Evolutionary conservation across 2,329 filamentous ascomycete species (phyloP).

Genomic region (Colletotrichum navitas): DNA sequence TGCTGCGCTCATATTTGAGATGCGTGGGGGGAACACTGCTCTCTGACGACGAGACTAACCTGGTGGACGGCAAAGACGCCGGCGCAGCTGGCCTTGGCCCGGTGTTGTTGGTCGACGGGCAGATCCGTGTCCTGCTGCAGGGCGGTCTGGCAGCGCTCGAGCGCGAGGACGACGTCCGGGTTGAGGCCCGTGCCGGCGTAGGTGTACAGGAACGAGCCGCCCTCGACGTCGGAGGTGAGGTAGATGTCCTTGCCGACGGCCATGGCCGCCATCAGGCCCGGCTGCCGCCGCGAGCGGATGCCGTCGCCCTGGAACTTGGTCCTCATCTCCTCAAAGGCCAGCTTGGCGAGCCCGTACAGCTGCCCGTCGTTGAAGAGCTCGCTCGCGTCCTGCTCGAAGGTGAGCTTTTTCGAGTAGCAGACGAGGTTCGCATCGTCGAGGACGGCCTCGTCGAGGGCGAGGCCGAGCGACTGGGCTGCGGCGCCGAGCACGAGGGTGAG

Average conservation of each 20-base stretch:
- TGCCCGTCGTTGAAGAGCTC: background rate
- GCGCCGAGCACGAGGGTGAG: background rate
- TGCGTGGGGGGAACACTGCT: too few relatives aligned
- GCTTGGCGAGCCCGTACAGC: background rate
- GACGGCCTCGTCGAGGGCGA: background rate
- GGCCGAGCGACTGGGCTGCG: background rate
- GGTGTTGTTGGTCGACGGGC: background rate
- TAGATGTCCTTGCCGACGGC: constrained; percentile 3
- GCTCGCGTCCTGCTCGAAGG: background rate
- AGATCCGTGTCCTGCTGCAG: background rate
- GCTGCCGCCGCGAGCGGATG: background rate
- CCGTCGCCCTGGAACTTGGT: background rate
- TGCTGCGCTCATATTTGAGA: too few relatives aligned
- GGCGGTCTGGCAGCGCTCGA: background rate
- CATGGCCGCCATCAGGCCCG: constrained; percentile 13
- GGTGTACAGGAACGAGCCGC: background rate
- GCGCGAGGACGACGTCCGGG: background rate
- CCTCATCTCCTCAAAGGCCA: background rate
- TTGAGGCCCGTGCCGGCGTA: background rate
- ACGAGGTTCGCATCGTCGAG: background rate
- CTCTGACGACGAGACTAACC: background rate
- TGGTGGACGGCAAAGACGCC: background rate
- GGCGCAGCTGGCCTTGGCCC: background rate
- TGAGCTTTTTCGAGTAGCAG: constrained; percentile 5
- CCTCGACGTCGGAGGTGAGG: background rate